Percentiles rank a stretch among this genome's conserved stretches.
Evolutionary conservation across 306 rosid genomes (phyloP).

Genomic region (Prunus dulcis): DNA sequence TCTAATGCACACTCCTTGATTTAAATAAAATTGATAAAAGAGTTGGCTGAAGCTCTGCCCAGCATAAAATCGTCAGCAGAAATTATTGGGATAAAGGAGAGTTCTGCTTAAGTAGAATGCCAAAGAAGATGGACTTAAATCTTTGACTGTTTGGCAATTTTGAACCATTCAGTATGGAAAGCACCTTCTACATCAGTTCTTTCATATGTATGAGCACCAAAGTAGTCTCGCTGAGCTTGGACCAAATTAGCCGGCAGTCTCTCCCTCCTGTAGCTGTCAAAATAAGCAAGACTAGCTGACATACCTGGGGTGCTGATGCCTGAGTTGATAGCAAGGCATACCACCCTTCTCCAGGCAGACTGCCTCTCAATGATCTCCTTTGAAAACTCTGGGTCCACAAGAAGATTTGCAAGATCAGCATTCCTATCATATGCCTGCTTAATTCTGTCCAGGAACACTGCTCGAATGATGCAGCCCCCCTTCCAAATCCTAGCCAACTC

Average conservation of each 20-base stretch:
- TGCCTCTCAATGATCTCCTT: conserved; percentile 85
- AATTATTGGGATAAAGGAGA: conserved; percentile 45
- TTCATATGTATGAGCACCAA: conserved; percentile 91
- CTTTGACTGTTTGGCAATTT: conserved; percentile 66
- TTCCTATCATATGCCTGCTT: conserved; percentile 85
- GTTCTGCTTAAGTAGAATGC: conserved; percentile 17
- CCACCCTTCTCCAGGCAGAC: conserved; percentile 86
- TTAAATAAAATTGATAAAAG: conserved; percentile 20
- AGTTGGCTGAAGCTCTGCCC: conserved; percentile 42
- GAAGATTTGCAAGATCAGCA: conserved; percentile 76
- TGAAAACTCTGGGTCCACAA: conserved; percentile 91
- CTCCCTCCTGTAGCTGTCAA: conserved; percentile 73
- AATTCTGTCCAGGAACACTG: conserved; percentile 78
- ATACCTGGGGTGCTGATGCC: conserved; percentile 92
- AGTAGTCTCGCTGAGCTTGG: conserved; percentile 94
- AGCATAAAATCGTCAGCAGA: conserved; percentile 41
- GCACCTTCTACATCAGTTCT: conserved; percentile 70
- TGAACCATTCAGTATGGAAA: conserved; percentile 95
- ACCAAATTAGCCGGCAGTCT: conserved; percentile 86
- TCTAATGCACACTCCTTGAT: conserved; percentile 19
- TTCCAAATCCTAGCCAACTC: conserved; percentile 94
- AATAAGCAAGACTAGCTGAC: conserved; percentile 93
- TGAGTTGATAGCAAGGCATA: conserved; percentile 76
- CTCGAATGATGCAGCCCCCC: conserved; percentile 92
- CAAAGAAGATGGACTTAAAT: conserved; percentile 25